A percentile compares a stretch with the other conserved stretches of the same genome.
phyloP scores from a whole-genome alignment of 345 rosid species.

The Hibiscus syriacus region DNA sequence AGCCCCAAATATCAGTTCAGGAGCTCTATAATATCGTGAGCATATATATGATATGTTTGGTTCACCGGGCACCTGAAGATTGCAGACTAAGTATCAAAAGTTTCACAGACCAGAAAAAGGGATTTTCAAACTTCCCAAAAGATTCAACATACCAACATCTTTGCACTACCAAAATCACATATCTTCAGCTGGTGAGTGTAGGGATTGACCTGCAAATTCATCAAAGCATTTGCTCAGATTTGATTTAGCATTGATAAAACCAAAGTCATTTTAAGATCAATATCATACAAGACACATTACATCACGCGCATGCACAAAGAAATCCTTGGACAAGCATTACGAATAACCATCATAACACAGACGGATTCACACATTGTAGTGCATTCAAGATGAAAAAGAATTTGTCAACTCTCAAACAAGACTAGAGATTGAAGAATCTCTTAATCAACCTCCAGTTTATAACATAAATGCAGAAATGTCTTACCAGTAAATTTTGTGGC shows the following conservation, averaged over 20 bases:
- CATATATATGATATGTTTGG: constrained; percentile 95
- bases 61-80: constrained; percentile 85
- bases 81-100: constrained; percentile 4
- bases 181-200: constrained; percentile 82
- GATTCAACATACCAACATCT: constrained; percentile 73
- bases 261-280: neutral
- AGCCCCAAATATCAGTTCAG: constrained; percentile 97
- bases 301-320: neutral
- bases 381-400: neutral
- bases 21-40: constrained; percentile 96
- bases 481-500: constrained; percentile 95
- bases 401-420: neutral
- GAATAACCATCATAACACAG: neutral
- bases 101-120: constrained; percentile 1
- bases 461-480: constrained; percentile 14
- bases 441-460: neutral
- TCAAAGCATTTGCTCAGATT: constrained; percentile 8
- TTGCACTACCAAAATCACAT: constrained; percentile 97
- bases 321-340: neutral
- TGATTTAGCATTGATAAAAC: neutral
- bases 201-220: constrained; percentile 71
- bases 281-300: neutral
- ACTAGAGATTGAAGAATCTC: neutral
- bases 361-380: neutral
- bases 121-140: neutral